Base-by-base conservation (phyloP, 192 early-diverging fungal species). In the Dissophora ornata region DNA sequence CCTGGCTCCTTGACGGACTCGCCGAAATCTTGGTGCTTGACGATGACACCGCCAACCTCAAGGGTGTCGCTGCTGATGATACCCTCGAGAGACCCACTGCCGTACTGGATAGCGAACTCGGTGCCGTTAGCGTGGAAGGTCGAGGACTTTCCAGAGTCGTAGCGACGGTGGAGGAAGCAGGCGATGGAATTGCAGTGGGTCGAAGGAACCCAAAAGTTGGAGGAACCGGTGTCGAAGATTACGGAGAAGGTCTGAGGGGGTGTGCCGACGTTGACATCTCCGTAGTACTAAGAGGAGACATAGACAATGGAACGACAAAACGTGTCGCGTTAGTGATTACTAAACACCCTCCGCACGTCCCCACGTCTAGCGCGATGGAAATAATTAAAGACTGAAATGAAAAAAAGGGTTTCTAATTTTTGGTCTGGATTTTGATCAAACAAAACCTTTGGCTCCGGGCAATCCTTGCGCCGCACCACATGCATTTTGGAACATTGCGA, bases 1-100 rank as follows among this genome's bases (percentile, higher is more conserved):
- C 97, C 97, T 9, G 98, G 98, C 71, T 98, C 96, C 86, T 97
- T 97, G 40, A 90, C 90, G 2, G 93, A 91, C 86, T 99, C 98
- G n/a, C 90, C 97, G 87, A 99, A 99, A 61, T 91, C 90, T 83
- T 95, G 90, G 29, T 80, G 57, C 42, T 85, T 71, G 58, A 99
- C 77, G 1, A 62, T 24, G 28, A 93, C 80, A 69, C 90, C 95
- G 40, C 92, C 96, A 29, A 99, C 74, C 18, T 57, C 33, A 30
- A 67, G 15, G 28, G 64, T 73, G 77, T 88, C 89, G 66, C 88
- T 80, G 80, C 91, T 93, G 64, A 99, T 92, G 61, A 98, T 90
- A 15, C 98, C 98, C 69, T 99, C 97, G 21, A 99, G 86, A 16
- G 92, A 87, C 25, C 97, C 98, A 34, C 90, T 88, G 42, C 96